A percentile compares a stretch with the other conserved stretches of the same genome.
These are phyloP conservation scores for Yamadazyma philogaea DNA, from an alignment of 805 yeast genomes.

Conservation along the genomic window DNA sequence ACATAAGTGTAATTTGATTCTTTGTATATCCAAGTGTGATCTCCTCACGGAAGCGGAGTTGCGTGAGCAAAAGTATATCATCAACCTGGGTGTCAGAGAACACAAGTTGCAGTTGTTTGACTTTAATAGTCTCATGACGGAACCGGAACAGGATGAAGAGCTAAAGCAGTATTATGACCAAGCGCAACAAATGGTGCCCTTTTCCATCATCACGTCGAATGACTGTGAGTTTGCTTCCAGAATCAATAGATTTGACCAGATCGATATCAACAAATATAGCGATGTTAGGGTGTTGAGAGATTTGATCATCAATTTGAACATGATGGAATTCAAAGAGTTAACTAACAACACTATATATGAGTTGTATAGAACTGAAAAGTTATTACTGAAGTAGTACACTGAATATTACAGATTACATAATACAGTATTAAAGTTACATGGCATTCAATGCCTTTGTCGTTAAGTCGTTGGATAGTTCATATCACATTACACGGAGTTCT, in stretches of 20 bases:
- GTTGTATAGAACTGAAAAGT: conserved; percentile 15
- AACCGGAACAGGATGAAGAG: conserved; percentile 6
- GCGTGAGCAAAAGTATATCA: conserved; percentile 7
- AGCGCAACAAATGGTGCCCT: conserved; percentile 8
- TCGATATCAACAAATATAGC: conserved; percentile 9
- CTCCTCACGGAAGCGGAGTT: conserved; percentile 8
- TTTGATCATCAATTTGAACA: conserved; percentile 9
- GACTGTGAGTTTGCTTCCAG: background rate
- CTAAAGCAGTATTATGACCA: conserved; percentile 3
- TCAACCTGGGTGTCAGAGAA: background rate
- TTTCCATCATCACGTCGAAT: conserved; percentile 10
- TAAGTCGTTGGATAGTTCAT: background rate
- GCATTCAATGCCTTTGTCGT: conserved; percentile 5
- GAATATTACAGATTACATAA: conserved; percentile 6
- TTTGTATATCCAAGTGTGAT: conserved; percentile 13
- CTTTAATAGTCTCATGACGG: conserved; percentile 5
- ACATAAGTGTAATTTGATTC: conserved; percentile 12
- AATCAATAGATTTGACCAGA: background rate
- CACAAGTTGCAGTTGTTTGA: conserved; percentile 9
- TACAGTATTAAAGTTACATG: conserved; percentile 1
- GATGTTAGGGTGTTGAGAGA: conserved; percentile 9
- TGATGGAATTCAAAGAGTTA: conserved; percentile 14
- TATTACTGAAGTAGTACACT: conserved; percentile 4
- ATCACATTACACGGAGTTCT: background rate
- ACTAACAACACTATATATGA: conserved; percentile 16